Evolutionary conservation across 2,329 filamentous ascomycete species (phyloP).

Genomic region (Mollisiaceae sp.): DNA sequence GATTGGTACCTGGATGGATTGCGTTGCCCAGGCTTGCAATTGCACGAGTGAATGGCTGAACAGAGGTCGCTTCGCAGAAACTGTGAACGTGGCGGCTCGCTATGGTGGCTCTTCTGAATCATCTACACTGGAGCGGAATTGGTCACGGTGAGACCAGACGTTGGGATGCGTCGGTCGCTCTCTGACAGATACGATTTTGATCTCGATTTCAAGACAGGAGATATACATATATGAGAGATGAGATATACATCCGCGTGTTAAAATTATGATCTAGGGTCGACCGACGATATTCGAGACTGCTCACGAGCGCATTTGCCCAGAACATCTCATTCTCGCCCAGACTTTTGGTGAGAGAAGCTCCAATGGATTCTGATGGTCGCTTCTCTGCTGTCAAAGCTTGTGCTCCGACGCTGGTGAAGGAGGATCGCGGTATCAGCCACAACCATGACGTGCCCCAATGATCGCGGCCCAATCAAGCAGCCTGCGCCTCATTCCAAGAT

Average conservation of each 20-base stretch:
- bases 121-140: neutral
- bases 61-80: neutral
- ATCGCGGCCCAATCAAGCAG: neutral
- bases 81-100: constrained; percentile 4
- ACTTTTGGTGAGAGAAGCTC: neutral
- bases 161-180: neutral
- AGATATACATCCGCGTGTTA: neutral
- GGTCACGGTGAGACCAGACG: neutral
- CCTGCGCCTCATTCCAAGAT: constrained; percentile 1
- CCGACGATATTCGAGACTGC: neutral
- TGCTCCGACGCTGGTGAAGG: constrained; percentile 11
- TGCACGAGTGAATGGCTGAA: neutral
- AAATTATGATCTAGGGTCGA: neutral
- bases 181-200: neutral
- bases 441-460: constrained; percentile 15
- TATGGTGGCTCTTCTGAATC: constrained; percentile 6
- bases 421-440: constrained; percentile 19
- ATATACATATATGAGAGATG: neutral
- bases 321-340: neutral
- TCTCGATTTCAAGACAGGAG: constrained; percentile 1
- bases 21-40: neutral
- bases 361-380: neutral
- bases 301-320: constrained; percentile 2
- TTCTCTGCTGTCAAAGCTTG: constrained; percentile 13
- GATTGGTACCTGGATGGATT: constrained; percentile 19